Conservation (phyloP, 2,329 filamentous ascomycete genomes). For the Rhinocladiella similis region DNA sequence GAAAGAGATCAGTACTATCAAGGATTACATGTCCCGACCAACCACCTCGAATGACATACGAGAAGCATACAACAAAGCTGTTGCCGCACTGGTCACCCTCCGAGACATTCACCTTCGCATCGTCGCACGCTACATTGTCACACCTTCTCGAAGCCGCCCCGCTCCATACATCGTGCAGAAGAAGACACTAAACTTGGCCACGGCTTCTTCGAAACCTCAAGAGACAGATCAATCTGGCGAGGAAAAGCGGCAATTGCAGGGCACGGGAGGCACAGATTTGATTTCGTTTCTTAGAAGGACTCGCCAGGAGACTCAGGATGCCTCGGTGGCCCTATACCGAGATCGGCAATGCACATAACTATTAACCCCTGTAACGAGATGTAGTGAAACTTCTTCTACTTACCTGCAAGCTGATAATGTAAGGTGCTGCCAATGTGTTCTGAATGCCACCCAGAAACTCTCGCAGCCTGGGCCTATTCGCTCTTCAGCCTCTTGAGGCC, state of each 20-base stretch:
- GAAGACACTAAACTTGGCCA: constrained; percentile 44
- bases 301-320: constrained; percentile 47
- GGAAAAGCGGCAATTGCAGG: constrained; percentile 37
- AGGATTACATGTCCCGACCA: constrained; percentile 42
- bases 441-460: not conserved
- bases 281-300: constrained; percentile 56
- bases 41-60: constrained; percentile 36
- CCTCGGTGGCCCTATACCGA: not conserved
- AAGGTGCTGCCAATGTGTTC: too few species aligned
- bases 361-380: too few species aligned
- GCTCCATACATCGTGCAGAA: constrained; percentile 19
- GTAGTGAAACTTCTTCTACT: too few species aligned
- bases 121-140: constrained; percentile 55
- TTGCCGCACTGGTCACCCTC: constrained; percentile 41
- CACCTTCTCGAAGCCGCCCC: constrained; percentile 37
- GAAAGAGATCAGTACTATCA: constrained; percentile 47
- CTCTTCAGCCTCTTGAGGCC: not conserved
- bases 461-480: not conserved
- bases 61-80: constrained; percentile 15
- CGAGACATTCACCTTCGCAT: constrained; percentile 55
- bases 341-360: too few species aligned
- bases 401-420: too few species aligned
- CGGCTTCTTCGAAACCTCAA: constrained; percentile 42
- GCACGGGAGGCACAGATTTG: constrained; percentile 54
- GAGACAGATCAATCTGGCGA: constrained; percentile 18